Evolutionary conservation across 768 basidiomycete genomes (phyloP).

Genomic region (Podaxis sp.): DNA sequence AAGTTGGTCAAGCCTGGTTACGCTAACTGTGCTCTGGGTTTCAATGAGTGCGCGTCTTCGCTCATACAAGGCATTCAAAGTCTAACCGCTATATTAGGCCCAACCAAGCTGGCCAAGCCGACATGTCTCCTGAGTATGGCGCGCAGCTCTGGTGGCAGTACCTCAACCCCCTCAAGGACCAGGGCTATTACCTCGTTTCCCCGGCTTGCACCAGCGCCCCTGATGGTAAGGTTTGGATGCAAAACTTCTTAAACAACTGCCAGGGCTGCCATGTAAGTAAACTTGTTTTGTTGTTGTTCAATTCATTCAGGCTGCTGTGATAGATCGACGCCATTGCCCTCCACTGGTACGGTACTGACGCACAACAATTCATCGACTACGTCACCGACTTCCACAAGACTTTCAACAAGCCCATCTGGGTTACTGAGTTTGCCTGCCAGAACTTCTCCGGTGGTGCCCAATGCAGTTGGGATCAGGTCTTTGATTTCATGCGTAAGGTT

Average conservation of each 20-base stretch:
- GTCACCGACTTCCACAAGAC: conserved; percentile 39
- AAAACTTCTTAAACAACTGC: conserved; percentile 52
- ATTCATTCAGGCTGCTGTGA: background rate
- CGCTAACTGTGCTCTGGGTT: conserved; percentile 45
- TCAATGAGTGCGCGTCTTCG: conserved; percentile 64
- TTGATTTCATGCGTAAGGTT: conserved; percentile 41
- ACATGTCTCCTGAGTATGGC: conserved; percentile 48
- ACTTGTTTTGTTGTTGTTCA: background rate
- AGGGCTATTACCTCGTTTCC: conserved; percentile 56
- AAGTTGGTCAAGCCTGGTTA: conserved; percentile 44
- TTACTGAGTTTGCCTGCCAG: conserved; percentile 74
- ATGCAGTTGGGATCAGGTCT: conserved; percentile 36
- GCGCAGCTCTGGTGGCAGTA: conserved; percentile 56
- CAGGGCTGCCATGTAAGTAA: conserved; percentile 46
- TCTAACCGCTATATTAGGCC: conserved; percentile 43
- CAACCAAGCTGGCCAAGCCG: conserved; percentile 57
- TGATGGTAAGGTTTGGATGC: conserved; percentile 60
- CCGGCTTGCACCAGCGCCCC: conserved; percentile 67
- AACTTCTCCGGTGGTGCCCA: conserved; percentile 49
- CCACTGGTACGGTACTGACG: conserved; percentile 65
- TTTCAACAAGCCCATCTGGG: conserved; percentile 43
- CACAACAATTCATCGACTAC: conserved; percentile 48
- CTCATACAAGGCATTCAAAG: background rate
- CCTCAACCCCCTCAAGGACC: conserved; percentile 49
- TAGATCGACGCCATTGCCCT: conserved; percentile 55